A percentile compares a stretch with the other conserved stretches of the same genome.
Conservation (phyloP, 495 filamentous ascomycete genomes). For the Geoglossum glabrum region DNA sequence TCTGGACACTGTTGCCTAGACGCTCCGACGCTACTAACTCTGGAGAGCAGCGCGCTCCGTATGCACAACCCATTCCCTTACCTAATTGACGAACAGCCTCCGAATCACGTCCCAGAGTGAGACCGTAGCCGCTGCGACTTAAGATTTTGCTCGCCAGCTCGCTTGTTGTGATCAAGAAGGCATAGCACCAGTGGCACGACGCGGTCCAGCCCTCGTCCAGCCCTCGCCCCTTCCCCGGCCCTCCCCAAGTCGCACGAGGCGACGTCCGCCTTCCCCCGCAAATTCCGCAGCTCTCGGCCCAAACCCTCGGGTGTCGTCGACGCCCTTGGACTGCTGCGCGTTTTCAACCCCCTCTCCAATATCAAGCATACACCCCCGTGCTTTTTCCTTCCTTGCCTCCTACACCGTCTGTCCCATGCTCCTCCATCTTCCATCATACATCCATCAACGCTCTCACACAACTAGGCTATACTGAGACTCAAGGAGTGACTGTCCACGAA, state of each 20-base stretch:
- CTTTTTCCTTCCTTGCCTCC: not conserved
- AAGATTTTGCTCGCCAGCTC: not conserved
- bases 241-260: not conserved
- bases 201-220: not conserved
- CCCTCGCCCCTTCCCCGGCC: not conserved
- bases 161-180: not conserved
- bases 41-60: no score
- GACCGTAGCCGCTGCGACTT: not conserved
- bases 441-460: not conserved
- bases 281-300: not conserved
- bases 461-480: not conserved
- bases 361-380: not conserved
- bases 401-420: not conserved
- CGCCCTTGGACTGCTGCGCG: not conserved
- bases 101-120: not conserved
- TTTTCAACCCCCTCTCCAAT: not conserved
- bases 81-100: not conserved
- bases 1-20: not conserved
- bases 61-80: not conserved
- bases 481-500: not conserved
- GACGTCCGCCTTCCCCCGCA: constrained; percentile 3
- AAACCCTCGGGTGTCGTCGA: not conserved
- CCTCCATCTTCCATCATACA: not conserved
- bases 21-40: not conserved
- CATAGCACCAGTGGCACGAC: not conserved